Conservation (phyloP, 2,329 filamentous ascomycete genomes). For the Venturia pyrina region DNA sequence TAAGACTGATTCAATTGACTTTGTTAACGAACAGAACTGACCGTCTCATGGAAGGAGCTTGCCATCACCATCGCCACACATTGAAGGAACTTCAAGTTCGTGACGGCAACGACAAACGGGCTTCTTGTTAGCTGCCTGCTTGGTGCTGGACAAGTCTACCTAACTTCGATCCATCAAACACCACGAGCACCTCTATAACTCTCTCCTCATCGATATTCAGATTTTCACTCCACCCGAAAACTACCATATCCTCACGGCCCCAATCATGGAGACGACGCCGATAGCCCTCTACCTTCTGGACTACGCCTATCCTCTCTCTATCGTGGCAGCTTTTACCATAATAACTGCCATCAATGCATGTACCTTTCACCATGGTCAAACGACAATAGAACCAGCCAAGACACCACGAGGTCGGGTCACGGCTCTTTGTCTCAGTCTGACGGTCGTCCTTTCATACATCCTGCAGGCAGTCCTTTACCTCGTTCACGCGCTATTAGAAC, state of each 20-base stretch:
- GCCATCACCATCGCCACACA: not conserved
- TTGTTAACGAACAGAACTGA: not conserved
- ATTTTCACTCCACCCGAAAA: not conserved
- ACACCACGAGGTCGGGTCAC: not conserved
- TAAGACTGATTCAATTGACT: not conserved
- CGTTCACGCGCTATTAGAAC: not conserved
- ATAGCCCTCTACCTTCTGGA: not conserved
- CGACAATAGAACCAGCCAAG: not conserved
- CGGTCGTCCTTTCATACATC: slow-evolving; percentile 2
- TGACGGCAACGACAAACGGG: not conserved
- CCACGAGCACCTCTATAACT: not conserved
- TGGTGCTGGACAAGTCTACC: not conserved
- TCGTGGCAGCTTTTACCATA: not conserved
- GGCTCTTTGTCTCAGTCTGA: not conserved
- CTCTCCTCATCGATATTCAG: not conserved
- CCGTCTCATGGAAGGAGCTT: not conserved
- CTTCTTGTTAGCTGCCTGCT: not conserved
- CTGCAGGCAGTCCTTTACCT: slow-evolving; percentile 8
- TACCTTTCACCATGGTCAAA: not conserved
- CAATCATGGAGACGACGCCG: not conserved
- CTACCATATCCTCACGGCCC: not conserved
- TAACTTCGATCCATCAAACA: not conserved
- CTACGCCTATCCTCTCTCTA: slow-evolving; percentile 6
- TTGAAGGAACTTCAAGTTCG: not conserved
- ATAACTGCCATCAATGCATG: not conserved